Conservation (phyloP, 306 rosid species). For the Pyrus pyrifolia region DNA sequence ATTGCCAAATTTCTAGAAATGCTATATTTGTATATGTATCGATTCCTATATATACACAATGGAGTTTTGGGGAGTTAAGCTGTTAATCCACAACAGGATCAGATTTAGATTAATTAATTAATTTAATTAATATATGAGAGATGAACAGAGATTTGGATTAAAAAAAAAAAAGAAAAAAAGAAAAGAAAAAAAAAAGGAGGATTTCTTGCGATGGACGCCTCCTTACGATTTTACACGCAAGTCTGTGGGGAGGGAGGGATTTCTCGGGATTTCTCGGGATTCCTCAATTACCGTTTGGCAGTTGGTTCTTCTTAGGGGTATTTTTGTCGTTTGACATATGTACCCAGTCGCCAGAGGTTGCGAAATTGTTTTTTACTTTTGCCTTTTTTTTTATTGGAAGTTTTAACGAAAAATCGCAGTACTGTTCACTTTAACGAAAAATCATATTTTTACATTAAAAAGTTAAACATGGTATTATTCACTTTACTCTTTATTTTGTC, state of each 20-base stretch:
- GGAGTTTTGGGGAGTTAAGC: constrained; percentile 2
- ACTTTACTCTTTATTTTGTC: too few relatives aligned
- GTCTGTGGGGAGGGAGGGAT: neutral
- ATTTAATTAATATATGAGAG: neutral
- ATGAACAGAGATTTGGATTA: neutral
- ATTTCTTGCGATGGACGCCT: constrained; percentile 50
- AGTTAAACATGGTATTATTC: too few relatives aligned
- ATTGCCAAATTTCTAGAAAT: constrained; percentile 6
- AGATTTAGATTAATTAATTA: too few relatives aligned
- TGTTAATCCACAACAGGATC: neutral
- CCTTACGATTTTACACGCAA: constrained; percentile 36
- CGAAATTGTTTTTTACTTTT: too few relatives aligned
- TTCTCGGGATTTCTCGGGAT: constrained; percentile 17
- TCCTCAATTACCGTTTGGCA: constrained; percentile 30
- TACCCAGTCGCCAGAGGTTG: neutral
- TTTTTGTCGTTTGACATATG: constrained; percentile 6
- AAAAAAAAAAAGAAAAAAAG: neutral
- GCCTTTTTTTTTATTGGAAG: too few relatives aligned
- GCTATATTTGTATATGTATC: neutral
- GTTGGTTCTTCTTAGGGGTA: constrained; percentile 18
- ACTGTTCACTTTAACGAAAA: too few relatives aligned
- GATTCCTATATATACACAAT: neutral
- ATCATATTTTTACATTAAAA: too few relatives aligned
- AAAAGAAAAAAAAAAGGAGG: neutral
- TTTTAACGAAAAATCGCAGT: too few relatives aligned